phyloP scores from a whole-genome alignment of 2,329 filamentous ascomycete species.

The Venturia carpophila region DNA sequence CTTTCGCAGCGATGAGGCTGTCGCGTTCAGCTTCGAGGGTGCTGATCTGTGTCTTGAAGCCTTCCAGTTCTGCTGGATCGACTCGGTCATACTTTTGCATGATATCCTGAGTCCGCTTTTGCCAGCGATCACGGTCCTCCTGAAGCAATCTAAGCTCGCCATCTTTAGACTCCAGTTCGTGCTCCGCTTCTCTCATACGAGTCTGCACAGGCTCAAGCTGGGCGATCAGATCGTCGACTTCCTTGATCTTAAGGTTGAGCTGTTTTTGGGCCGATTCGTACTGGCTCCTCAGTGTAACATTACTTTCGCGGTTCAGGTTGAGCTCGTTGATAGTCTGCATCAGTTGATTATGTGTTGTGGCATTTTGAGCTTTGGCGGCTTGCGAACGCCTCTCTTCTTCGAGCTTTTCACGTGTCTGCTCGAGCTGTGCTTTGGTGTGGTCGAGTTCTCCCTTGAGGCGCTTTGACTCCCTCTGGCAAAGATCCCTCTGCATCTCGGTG shows the following conservation, averaged over 20 bases:
- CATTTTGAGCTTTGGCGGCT: slow-evolving; percentile 63
- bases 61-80: slow-evolving; percentile 86
- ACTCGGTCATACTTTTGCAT: slow-evolving; percentile 93
- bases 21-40: slow-evolving; percentile 45
- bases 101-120: slow-evolving; percentile 91
- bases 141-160: slow-evolving; percentile 84
- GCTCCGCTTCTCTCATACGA: slow-evolving; percentile 74
- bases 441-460: slow-evolving; percentile 84
- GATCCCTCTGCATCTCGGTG: slow-evolving; percentile 87
- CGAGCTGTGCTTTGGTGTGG: slow-evolving; percentile 77
- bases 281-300: slow-evolving; percentile 80
- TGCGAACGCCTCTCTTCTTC: slow-evolving; percentile 78
- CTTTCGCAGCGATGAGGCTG: slow-evolving; percentile 44
- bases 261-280: slow-evolving; percentile 69
- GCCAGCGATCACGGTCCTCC: slow-evolving; percentile 88
- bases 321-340: slow-evolving; percentile 94
- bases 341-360: slow-evolving; percentile 76
- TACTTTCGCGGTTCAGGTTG: slow-evolving; percentile 93
- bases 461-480: slow-evolving; percentile 81
- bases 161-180: slow-evolving; percentile 69
- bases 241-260: slow-evolving; percentile 64
- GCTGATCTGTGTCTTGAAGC: slow-evolving; percentile 70
- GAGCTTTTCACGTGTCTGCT: slow-evolving; percentile 80
- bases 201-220: slow-evolving; percentile 77
- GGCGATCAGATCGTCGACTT: slow-evolving; percentile 64